Base-by-base conservation (phyloP, 23 red algal species). In the Gracilaria caudata region DNA sequence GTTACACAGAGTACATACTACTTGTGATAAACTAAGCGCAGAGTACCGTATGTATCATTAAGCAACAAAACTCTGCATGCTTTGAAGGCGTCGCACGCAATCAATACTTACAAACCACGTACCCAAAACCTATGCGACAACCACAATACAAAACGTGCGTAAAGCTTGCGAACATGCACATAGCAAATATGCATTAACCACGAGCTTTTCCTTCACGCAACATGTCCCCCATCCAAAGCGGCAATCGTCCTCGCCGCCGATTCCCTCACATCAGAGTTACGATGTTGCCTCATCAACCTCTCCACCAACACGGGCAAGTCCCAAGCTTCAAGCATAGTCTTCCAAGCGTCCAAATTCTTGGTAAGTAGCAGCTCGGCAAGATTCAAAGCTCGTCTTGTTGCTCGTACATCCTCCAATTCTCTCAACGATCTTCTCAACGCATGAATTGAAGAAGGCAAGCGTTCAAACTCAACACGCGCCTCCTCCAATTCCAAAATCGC, bases 281-380 rank as follows among this genome's bases (percentile, higher is more conserved):
- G 55, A 45, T 88, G 84, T 11, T 73, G 51, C 38, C 68, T 59
- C 68, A 88, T 76, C 49, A 78, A 66, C 4, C n/a, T 45, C 65
- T 85, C 81, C 58, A 85, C 81, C 28, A 88, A 35, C 0, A 78
- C 26, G 11, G 84, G 84, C 44, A 88, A 20, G 61, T 77, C 84
- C 46, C 70, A 88, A 7, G 84, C 84, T 68, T 88, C 84, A 23
- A 88, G 54, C 53, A 73, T 49, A 24, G 84, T 88, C 30, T 88
- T 88, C 84, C 84, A 88, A n/a, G 53, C 47, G 38, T 88, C 84
- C 23, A 88, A 68, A 37, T 88, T 88, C 72, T 68, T 53, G 0
- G 46, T 57, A 30, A 88, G 56, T 39, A 88, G 34, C 36, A 78
- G 4, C 38, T 88, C 70, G 68, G 72, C 70, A 3, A 88, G 59